Conservation (phyloP, 2,329 filamentous ascomycete species). For the Aspergillus novofumigatus region DNA sequence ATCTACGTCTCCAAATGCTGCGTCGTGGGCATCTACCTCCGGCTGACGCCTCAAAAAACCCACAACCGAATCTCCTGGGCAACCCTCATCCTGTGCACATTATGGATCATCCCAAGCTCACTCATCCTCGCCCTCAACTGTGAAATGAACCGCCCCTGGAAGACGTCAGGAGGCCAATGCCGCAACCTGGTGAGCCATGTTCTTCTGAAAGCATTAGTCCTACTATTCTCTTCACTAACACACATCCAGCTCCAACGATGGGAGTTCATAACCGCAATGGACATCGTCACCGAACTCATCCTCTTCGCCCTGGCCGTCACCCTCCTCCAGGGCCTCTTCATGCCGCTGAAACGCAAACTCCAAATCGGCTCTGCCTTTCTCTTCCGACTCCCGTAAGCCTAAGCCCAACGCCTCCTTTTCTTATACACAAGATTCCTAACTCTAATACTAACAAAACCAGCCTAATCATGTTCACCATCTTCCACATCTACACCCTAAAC, state of each 20-base stretch:
- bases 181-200: conserved; percentile 18
- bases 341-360: conserved; percentile 29
- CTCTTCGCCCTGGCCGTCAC: conserved; percentile 27
- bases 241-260: conserved; percentile 25
- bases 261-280: conserved; percentile 32
- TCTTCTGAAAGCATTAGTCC: not conserved
- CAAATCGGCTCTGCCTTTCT: conserved; percentile 31
- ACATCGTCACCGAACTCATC: conserved; percentile 33
- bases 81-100: conserved; percentile 33
- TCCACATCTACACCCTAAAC: conserved; percentile 33
- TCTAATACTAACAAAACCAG: conserved; percentile 18
- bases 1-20: conserved; percentile 37
- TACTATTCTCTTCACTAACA: no score
- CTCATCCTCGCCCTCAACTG: conserved; percentile 42
- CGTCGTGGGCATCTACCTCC: conserved; percentile 42
- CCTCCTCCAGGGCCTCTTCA: conserved; percentile 30
- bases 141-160: conserved; percentile 36
- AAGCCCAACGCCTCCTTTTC: not conserved
- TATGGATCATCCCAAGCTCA: conserved; percentile 38
- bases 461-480: conserved; percentile 32
- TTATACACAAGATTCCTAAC: not conserved
- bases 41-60: conserved; percentile 41
- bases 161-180: conserved; percentile 21
- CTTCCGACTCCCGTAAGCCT: conserved; percentile 35
- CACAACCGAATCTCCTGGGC: conserved; percentile 36